Evolutionary conservation across 441 rosid species (phyloP).

Genomic region (Euphorbia celastroides): DNA sequence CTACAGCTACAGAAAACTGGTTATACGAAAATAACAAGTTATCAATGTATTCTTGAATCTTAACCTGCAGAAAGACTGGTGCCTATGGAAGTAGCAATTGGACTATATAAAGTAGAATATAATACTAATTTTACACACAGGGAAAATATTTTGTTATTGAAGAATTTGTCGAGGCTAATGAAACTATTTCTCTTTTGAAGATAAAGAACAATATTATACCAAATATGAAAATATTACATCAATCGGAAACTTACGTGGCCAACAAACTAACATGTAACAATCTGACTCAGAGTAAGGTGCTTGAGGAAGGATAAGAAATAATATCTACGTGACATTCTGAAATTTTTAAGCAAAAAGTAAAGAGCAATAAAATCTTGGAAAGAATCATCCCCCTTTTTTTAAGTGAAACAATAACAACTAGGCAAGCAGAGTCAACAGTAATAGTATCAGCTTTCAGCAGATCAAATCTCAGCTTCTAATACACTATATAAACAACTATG

Average conservation of each 20-base stretch:
- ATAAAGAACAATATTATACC: not conserved
- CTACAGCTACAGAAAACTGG: not conserved
- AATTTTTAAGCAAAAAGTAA: not conserved
- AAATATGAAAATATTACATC: not conserved
- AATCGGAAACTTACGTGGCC: not conserved
- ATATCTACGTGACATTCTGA: not conserved
- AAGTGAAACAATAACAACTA: too few species aligned
- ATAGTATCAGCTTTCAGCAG: too few species aligned
- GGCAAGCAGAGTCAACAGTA: too few species aligned
- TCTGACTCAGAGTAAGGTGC: not conserved
- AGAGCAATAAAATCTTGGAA: not conserved
- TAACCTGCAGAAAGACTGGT: not conserved
- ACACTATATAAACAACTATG: not conserved
- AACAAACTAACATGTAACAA: not conserved
- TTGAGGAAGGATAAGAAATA: not conserved
- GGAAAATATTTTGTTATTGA: not conserved
- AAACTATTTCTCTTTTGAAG: not conserved
- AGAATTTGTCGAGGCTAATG: not conserved
- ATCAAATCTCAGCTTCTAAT: too few species aligned
- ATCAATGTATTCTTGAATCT: not conserved
- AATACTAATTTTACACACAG: not conserved
- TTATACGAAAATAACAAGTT: conserved; percentile 4
- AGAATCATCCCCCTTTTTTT: not conserved
- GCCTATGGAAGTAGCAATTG: conserved; percentile 1
- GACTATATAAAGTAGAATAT: not conserved